A percentile compares a stretch with the other conserved stretches of the same genome.
These are phyloP conservation scores for Ophiostoma ulmi DNA, from an alignment of 2,329 filamentous ascomycete species.

Conservation along the genomic window DNA sequence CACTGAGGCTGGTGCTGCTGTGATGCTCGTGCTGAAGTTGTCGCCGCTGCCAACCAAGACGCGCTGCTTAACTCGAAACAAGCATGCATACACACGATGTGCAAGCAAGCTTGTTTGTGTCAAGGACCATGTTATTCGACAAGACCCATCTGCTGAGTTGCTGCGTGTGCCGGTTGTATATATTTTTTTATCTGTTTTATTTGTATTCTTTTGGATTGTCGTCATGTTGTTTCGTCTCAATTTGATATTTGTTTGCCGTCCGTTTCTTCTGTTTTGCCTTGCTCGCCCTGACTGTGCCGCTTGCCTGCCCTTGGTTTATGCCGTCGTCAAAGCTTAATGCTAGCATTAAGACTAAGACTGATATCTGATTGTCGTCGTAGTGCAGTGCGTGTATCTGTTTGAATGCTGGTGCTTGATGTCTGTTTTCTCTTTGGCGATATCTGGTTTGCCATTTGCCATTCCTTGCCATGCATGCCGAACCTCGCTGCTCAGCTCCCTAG, in stretches of 20 bases:
- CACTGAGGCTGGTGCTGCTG: neutral
- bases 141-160: neutral
- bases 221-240: neutral
- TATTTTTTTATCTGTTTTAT: neutral
- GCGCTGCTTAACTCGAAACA: slow-evolving; percentile 6
- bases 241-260: neutral
- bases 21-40: neutral
- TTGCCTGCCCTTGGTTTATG: neutral
- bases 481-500: neutral
- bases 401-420: neutral
- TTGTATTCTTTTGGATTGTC: neutral
- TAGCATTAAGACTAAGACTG: neutral
- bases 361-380: neutral
- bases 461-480: neutral
- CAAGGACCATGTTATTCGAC: slow-evolving; percentile 13
- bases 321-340: neutral
- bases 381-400: neutral
- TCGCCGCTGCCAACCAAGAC: neutral
- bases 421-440: neutral
- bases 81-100: neutral
- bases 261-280: neutral
- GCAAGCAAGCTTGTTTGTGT: slow-evolving; percentile 16
- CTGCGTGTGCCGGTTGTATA: neutral
- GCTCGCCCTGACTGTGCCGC: neutral
- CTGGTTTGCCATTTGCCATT: neutral